Conservation (phyloP, 2,329 filamentous ascomycete species). For the Sclerotinia nivalis region DNA sequence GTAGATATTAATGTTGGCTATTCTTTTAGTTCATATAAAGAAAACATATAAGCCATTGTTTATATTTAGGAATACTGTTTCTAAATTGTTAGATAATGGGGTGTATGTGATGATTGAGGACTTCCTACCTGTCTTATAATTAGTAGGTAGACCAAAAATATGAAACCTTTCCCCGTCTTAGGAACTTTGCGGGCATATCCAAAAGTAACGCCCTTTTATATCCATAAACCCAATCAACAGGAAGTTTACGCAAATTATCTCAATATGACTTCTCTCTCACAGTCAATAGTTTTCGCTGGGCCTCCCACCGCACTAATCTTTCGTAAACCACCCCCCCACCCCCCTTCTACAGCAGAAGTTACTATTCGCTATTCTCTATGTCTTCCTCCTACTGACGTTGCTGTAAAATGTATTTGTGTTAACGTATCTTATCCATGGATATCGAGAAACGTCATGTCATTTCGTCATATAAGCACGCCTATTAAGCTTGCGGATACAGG, state of each 20-base stretch:
- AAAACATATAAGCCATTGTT: too few relatives aligned
- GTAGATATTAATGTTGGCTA: too few relatives aligned
- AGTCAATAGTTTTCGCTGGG: background rate
- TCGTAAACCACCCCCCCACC: background rate
- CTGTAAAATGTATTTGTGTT: background rate
- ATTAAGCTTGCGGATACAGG: background rate
- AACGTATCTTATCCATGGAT: background rate
- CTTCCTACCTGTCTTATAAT: too few relatives aligned
- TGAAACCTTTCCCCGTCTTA: background rate
- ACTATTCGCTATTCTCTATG: background rate
- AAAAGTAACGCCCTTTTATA: background rate
- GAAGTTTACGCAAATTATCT: background rate
- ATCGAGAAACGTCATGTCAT: background rate
- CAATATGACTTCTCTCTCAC: background rate
- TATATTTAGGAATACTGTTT: too few relatives aligned
- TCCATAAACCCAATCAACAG: background rate
- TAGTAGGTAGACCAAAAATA: too few relatives aligned
- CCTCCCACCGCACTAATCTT: background rate
- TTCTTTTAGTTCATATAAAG: too few relatives aligned
- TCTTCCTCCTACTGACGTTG: background rate
- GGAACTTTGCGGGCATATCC: background rate
- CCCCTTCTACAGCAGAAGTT: background rate
- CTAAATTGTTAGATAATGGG: too few relatives aligned
- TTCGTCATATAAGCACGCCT: background rate
- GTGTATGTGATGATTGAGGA: too few relatives aligned